phyloP scores from a whole-genome alignment of 2,329 filamentous ascomycete species.

The Epichloe bromicola region DNA sequence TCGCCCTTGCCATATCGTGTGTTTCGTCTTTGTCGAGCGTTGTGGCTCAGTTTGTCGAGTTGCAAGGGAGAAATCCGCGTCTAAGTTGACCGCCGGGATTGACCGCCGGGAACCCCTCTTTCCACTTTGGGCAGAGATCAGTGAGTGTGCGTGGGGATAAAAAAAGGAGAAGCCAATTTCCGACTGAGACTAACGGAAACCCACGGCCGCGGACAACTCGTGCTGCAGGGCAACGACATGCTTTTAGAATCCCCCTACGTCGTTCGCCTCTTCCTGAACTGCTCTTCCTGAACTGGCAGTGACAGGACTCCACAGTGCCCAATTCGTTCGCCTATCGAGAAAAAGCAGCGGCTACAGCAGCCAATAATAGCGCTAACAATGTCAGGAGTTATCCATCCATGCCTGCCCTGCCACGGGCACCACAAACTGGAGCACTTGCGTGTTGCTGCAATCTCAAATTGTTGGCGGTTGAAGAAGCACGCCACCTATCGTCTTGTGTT shows the following conservation, averaged over 20 bases:
- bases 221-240: not conserved
- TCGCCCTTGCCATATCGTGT: not conserved
- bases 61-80: not conserved
- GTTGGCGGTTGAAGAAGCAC: not conserved
- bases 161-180: constrained; percentile 1
- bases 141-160: constrained; percentile 1
- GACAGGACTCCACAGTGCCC: too few species aligned
- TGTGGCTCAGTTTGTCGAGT: not conserved
- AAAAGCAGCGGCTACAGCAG: not conserved
- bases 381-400: not conserved
- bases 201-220: not conserved
- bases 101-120: not conserved
- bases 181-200: not conserved
- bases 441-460: not conserved
- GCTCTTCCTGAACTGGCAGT: too few species aligned
- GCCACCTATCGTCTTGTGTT: not conserved
- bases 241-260: not conserved
- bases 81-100: not conserved
- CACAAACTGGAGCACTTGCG: not conserved
- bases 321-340: not conserved
- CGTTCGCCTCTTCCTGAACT: too few species aligned
- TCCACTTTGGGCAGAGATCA: not conserved
- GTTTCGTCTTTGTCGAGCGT: not conserved
- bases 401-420: not conserved
- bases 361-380: not conserved